Evolutionary conservation across 208 protist genomes (phyloP), one percentile per base, ranked within the genome.

Genomic region (Leishmania mexicana): DNA sequence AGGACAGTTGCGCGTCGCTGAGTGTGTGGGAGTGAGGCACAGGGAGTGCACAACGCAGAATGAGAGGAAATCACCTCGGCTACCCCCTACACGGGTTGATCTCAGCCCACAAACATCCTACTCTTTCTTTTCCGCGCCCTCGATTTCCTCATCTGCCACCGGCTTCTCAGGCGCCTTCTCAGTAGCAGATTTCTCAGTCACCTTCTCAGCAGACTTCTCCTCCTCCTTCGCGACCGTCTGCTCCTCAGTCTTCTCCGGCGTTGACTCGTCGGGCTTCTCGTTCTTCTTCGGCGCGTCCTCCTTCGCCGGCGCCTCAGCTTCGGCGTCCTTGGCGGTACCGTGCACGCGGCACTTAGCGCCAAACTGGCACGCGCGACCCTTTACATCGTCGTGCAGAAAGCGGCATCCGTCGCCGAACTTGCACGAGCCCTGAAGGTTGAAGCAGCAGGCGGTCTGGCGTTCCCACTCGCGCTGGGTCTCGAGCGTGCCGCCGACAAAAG

Each of bases 391-490:
- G 83, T 97, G 94, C 57, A 95, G 75, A 83, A 96, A 97, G 78
- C 91, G 92, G 87, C 94, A 97, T 15, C 74, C 79, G 15, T 95
- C 92, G 64, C 85, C 87, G 78, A 95, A 97, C 83, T 94, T 94
- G 85, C 94, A 97, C 68, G 86, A 90, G 49, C 92, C 92, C 82
- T 97, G 92, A 21, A 89, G 83, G 81, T 90, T 89, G 86, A 97
- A 97, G 80, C 94, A 97, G 88, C 94, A 97, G 57, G 87, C 85
- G 38, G 91, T 95, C 73, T 94, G 85, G 67, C 87, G 81, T 79
- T 95, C 92, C 86, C 88, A 97, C 79, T 93, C 88, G 19, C 89
- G 85, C 80, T 96, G 91, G 13, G 90, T 91, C 86, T 97, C 92
- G 70, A 97, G 88, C 28, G 89, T 90, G 54, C 93, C 93, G 24